Evolutionary conservation across 2,329 filamentous ascomycete genomes (phyloP).

Genomic region (Corynespora cassiicola): DNA sequence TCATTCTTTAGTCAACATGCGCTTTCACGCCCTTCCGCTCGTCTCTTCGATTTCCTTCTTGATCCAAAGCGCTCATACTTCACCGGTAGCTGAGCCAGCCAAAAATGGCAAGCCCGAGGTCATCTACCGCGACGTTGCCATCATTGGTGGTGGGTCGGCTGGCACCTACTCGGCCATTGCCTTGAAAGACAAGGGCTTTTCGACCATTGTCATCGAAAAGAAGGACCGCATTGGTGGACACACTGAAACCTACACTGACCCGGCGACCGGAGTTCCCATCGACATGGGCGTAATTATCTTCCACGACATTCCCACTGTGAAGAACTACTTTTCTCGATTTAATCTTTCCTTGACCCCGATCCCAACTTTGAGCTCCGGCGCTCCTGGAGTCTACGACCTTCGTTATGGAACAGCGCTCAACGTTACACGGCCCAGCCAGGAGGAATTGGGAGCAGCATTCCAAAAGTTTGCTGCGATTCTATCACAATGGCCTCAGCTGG

Average conservation of each 20-base stretch:
- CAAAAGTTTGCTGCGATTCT: conserved; percentile 27
- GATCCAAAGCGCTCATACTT: no score
- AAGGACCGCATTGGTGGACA: conserved; percentile 54
- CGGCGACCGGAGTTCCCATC: conserved; percentile 28
- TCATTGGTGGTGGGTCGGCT: conserved; percentile 53
- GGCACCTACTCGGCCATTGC: conserved; percentile 51
- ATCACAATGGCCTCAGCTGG: conserved; percentile 39
- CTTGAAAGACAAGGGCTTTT: conserved; percentile 46
- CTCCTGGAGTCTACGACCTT: conserved; percentile 31
- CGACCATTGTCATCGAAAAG: conserved; percentile 50
- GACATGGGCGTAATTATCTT: conserved; percentile 48
- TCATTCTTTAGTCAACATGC: no score
- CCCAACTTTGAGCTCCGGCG: conserved; percentile 13
- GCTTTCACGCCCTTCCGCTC: no score
- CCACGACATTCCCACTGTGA: conserved; percentile 47
- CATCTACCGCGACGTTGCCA: conserved; percentile 39
- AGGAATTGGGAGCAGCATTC: conserved; percentile 12
- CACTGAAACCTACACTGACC: conserved; percentile 55
- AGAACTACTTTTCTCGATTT: conserved; percentile 53
- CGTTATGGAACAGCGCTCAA: conserved; percentile 18
- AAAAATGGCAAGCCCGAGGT: no score
- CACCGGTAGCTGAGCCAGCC: no score
- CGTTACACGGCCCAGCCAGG: conserved; percentile 3
- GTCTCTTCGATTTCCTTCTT: no score
- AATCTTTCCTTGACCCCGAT: conserved; percentile 41